Percentiles rank a stretch among this genome's conserved stretches.
phyloP scores from a whole-genome alignment of 768 basidiomycete genomes.

The Crassisporium funariophilum region DNA sequence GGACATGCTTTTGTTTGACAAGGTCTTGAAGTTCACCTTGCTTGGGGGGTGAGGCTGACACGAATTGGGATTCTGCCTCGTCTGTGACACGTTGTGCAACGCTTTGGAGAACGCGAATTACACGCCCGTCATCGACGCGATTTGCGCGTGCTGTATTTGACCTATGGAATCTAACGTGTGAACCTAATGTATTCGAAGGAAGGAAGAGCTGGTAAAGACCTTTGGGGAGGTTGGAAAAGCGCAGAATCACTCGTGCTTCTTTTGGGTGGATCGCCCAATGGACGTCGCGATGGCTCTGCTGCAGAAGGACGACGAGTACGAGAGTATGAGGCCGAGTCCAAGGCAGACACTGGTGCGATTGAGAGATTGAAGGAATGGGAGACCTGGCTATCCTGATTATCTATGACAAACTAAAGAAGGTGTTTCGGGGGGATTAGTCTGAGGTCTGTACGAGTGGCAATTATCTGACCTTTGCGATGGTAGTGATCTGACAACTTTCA shows the following conservation, averaged over 20 bases:
- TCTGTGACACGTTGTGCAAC: slow-evolving; percentile 80
- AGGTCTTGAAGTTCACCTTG: slow-evolving; percentile 60
- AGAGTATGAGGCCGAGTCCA: slow-evolving; percentile 42
- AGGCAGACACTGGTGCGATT: slow-evolving; percentile 63
- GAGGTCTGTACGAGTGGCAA: slow-evolving; percentile 4
- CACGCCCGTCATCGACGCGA: slow-evolving; percentile 58
- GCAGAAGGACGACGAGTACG: slow-evolving; percentile 44
- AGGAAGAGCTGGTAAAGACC: slow-evolving; percentile 28
- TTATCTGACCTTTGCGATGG: slow-evolving; percentile 70
- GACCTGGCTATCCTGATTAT: slow-evolving; percentile 73
- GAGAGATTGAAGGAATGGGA: slow-evolving; percentile 67
- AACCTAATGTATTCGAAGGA: background rate
- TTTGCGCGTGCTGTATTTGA: slow-evolving; percentile 24
- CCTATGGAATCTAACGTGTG: background rate
- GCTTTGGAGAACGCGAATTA: slow-evolving; percentile 75
- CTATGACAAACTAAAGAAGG: slow-evolving; percentile 59
- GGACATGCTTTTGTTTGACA: slow-evolving; percentile 80
- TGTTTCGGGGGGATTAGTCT: slow-evolving; percentile 9
- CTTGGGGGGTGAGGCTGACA: slow-evolving; percentile 50
- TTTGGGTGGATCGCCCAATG: slow-evolving; percentile 43
- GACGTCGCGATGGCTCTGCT: too few relatives aligned
- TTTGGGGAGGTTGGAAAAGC: slow-evolving; percentile 42
- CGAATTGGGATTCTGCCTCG: slow-evolving; percentile 68
- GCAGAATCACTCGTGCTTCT: slow-evolving; percentile 52
- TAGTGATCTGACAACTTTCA: slow-evolving; percentile 73